Percentiles rank a stretch among this genome's conserved stretches.
Evolutionary conservation across 371 early-diverging fungal species (phyloP).

Genomic region (Choanephora cucurbitarum): DNA sequence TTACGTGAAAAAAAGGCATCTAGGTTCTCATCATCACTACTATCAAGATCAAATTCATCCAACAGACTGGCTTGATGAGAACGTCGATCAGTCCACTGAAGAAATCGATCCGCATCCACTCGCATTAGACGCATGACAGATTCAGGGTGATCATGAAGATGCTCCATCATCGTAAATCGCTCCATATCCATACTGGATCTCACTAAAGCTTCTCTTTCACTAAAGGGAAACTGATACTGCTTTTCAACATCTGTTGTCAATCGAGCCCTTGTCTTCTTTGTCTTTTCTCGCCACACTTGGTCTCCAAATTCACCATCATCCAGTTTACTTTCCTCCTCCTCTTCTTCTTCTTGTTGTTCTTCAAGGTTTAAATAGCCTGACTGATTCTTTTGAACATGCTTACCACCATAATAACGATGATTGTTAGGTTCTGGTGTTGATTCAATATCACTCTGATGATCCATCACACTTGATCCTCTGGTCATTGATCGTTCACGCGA

Average conservation of each 20-base stretch:
- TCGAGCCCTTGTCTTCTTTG: conserved; percentile 60
- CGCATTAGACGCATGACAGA: conserved; percentile 33
- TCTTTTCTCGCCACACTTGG: conserved; percentile 64
- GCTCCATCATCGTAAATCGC: conserved; percentile 54
- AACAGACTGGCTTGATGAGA: conserved; percentile 30
- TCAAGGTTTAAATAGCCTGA: no score
- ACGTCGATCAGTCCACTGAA: conserved; percentile 40
- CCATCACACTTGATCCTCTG: conserved; percentile 21
- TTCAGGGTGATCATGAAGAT: conserved; percentile 45
- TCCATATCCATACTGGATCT: conserved; percentile 60
- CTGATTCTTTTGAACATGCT: conserved; percentile 14
- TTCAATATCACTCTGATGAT: conserved; percentile 8
- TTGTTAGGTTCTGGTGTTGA: conserved; percentile 18
- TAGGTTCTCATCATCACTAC: conserved; percentile 52
- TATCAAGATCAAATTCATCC: conserved; percentile 50
- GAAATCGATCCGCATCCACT: conserved; percentile 34
- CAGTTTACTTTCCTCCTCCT: conserved; percentile 46
- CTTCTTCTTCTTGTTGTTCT: conserved; percentile 5
- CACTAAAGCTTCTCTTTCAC: conserved; percentile 51
- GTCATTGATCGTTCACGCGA: conserved; percentile 28
- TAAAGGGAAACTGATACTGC: conserved; percentile 56
- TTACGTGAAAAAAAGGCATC: conserved; percentile 60
- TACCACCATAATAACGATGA: conserved; percentile 27
- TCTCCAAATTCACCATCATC: conserved; percentile 55
- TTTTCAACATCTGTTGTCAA: conserved; percentile 52